Conservation (phyloP, 2,329 filamentous ascomycete genomes). For the Diaporthe ampelina region DNA sequence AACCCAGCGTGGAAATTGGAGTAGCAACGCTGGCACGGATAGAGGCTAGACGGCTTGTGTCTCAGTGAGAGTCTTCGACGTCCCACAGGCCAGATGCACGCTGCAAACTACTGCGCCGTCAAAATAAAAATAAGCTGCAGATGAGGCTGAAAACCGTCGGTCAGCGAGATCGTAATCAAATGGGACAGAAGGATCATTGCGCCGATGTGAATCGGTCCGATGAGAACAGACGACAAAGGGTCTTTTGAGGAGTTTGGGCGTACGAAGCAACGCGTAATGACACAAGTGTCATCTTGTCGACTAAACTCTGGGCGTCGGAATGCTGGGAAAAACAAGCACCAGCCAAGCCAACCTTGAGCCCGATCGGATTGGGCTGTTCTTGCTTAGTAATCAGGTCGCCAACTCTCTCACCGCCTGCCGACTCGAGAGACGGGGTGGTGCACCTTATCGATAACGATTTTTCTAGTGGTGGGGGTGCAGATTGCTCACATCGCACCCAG, state of each 20-base stretch:
- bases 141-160: not conserved
- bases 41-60: not conserved
- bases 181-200: not conserved
- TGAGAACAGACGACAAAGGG: not conserved
- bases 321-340: slow-evolving; percentile 12
- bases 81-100: too few species aligned
- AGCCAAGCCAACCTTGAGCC: not conserved
- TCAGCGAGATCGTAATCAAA: not conserved
- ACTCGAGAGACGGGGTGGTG: not conserved
- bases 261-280: not conserved
- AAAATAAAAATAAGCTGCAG: not conserved
- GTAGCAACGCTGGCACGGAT: not conserved
- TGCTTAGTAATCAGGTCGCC: not conserved
- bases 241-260: not conserved
- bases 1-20: not conserved
- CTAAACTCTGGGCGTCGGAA: not conserved
- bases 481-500: slow-evolving; percentile 15
- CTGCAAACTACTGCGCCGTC: not conserved
- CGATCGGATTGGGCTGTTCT: not conserved
- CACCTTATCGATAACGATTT: slow-evolving; percentile 20
- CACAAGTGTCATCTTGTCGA: not conserved
- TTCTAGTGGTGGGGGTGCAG: slow-evolving; percentile 14
- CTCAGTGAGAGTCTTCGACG: not conserved
- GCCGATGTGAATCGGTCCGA: not conserved
- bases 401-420: not conserved